Base-by-base conservation (phyloP, 139 green algal species). In the Chlamydomonas urium region DNA sequence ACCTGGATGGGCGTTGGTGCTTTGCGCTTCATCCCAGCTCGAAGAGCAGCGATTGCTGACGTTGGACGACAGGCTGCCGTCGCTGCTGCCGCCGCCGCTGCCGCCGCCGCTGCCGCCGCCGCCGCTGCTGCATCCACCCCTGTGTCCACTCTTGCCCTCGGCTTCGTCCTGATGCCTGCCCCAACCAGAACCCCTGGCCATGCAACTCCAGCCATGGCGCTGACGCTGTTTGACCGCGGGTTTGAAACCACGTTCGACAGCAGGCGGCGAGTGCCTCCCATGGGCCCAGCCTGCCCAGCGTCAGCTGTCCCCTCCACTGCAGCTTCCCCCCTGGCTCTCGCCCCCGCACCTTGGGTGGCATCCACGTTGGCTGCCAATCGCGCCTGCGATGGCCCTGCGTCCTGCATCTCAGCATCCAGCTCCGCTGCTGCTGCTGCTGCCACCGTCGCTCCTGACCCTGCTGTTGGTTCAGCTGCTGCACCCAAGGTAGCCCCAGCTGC, bases 1-100 rank as follows among this genome's bases (percentile, higher is more conserved):
- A 67, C 60, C 60, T 67, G 60, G 29, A 67, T 67, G 29, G 60
- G 60, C 60, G 60, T 67, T 4, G 60, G 60, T 6, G 60, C 60
- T 21, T 42, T 67, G 60, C 60, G 60, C 60, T 67, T 67, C 19
- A 67, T 42, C 19, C 60, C 60, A 47, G 60, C 60, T 8, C 29
- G 10, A 28, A 8, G 32, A 6, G 60, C 60, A 42, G 60, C 29
- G 17, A 63, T 63, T 8, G 53, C 53, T 14, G n/a, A n/a, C 42
- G 60, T 26, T 8, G 5, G 32, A 42, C 60, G 60, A 31, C 21
- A 6, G 14, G 60, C 32, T 24, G 33, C 60, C 60, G 42, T 21
- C 8, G 60, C 60, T 24, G 33, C 60, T 29, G 60, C 32, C 32
- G 33, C 60, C 32, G 60, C 60, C 60, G 60, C 29, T 19, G 60